These are phyloP conservation scores for Phaeoacremonium minimum DNA, from an alignment of 2,329 filamentous ascomycete genomes.

Conservation along the genomic window DNA sequence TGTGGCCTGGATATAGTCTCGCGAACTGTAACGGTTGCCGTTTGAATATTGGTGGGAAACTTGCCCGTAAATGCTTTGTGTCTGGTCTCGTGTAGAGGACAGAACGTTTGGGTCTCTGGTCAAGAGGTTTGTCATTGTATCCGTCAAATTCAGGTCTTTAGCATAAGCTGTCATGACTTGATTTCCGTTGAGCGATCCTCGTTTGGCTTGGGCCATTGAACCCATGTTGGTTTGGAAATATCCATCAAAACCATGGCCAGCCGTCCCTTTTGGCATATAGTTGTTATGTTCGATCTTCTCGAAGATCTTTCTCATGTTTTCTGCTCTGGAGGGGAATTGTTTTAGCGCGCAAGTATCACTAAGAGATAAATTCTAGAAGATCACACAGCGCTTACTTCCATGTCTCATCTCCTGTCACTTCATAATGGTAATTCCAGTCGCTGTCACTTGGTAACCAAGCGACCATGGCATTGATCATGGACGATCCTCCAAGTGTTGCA, in stretches of 20 bases:
- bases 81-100: constrained; percentile 9
- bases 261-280: constrained; percentile 12
- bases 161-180: constrained; percentile 14
- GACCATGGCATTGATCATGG: constrained; percentile 23
- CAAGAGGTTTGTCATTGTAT: constrained; percentile 15
- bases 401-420: constrained; percentile 18
- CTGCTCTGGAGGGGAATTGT: constrained; percentile 14
- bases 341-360: neutral
- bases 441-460: constrained; percentile 19
- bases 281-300: constrained; percentile 18
- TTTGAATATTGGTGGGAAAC: constrained; percentile 12
- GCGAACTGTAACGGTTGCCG: constrained; percentile 12
- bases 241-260: constrained; percentile 17
- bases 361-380: neutral
- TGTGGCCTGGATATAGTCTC: constrained; percentile 11
- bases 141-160: constrained; percentile 10
- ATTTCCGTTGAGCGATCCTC: no score
- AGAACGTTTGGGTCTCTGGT: constrained; percentile 8
- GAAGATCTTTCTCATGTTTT: constrained; percentile 17
- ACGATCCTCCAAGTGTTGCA: constrained; percentile 23
- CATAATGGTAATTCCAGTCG: constrained; percentile 19
- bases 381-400: constrained; percentile 13
- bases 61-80: constrained; percentile 12
- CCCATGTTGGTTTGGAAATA: constrained; percentile 19
- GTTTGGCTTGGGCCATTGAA: no score